These are phyloP conservation scores for Aurantiochytrium sp. DNA, from an alignment of 108 stramenopile genomes.

Conservation along the genomic window DNA sequence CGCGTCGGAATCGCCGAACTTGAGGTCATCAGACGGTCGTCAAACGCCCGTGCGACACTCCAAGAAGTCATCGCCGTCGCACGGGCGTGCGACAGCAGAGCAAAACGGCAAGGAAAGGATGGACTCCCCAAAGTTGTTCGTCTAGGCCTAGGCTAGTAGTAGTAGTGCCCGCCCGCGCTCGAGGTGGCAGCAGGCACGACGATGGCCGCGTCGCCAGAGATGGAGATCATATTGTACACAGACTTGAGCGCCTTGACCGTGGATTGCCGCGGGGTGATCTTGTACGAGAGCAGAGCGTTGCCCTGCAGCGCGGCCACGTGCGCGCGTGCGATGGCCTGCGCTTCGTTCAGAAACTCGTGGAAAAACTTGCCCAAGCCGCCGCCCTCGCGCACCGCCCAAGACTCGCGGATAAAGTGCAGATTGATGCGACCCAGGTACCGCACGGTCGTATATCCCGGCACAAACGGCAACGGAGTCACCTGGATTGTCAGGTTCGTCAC, in stretches of 20 bases:
- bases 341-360: constrained; percentile 77
- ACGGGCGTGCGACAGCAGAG: too few relatives aligned
- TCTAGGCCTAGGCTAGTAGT: too few relatives aligned
- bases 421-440: constrained; percentile 69
- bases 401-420: constrained; percentile 85
- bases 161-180: too few relatives aligned
- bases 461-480: neutral
- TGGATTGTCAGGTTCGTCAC: neutral
- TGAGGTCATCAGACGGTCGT: too few relatives aligned
- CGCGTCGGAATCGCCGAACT: too few relatives aligned
- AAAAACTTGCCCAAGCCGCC: constrained; percentile 76
- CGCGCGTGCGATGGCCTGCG: constrained; percentile 79
- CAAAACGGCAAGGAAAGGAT: too few relatives aligned
- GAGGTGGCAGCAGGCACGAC: neutral
- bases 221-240: constrained; percentile 28
- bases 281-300: constrained; percentile 83
- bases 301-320: constrained; percentile 78
- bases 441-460: neutral
- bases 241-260: neutral
- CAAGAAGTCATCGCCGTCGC: too few relatives aligned
- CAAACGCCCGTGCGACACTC: too few relatives aligned
- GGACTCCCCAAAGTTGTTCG: too few relatives aligned
- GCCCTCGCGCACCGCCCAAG: constrained; percentile 40
- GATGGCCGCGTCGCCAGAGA: constrained; percentile 30
- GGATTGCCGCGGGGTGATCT: constrained; percentile 29